Percentiles rank a stretch among this genome's conserved stretches.
Conservation (phyloP, 2,329 filamentous ascomycete genomes). For the Colletotrichum sp. region DNA sequence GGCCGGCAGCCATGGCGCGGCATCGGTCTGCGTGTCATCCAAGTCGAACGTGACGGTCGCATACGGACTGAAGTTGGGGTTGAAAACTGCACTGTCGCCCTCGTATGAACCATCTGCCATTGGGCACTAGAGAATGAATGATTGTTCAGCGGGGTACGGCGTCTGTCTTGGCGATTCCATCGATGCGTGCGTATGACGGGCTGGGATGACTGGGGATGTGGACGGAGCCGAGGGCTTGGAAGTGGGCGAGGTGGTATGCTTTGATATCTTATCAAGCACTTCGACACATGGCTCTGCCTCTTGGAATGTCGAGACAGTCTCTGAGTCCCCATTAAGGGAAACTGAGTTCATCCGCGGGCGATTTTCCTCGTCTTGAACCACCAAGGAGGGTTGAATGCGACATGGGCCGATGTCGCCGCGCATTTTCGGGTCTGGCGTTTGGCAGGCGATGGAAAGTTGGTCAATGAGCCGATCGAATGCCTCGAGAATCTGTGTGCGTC, state of each 20-base stretch:
- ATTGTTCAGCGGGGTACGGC: not conserved
- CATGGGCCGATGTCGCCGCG: not conserved
- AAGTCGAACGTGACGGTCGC: not conserved
- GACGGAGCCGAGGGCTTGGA: not conserved
- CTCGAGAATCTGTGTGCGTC: accelerated
- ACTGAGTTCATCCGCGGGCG: not conserved
- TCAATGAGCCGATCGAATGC: not conserved
- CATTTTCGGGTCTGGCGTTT: not conserved
- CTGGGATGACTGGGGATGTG: not conserved
- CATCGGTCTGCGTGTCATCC: not conserved
- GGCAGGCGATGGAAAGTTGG: not conserved
- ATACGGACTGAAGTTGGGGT: not conserved
- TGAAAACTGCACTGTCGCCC: not conserved
- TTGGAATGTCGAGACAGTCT: not conserved
- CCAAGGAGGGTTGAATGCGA: not conserved
- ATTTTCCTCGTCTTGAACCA: not conserved
- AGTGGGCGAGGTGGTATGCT: not conserved
- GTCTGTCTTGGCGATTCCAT: not conserved
- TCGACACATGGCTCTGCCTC: not conserved
- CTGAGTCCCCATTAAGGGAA: not conserved
- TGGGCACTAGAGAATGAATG: not conserved
- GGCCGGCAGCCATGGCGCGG: not conserved
- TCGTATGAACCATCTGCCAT: not conserved
- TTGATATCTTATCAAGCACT: not conserved
- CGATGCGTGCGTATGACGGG: not conserved